Evolutionary conservation across 2,329 filamentous ascomycete species (phyloP).

Genomic region (Penicillium sp.): DNA sequence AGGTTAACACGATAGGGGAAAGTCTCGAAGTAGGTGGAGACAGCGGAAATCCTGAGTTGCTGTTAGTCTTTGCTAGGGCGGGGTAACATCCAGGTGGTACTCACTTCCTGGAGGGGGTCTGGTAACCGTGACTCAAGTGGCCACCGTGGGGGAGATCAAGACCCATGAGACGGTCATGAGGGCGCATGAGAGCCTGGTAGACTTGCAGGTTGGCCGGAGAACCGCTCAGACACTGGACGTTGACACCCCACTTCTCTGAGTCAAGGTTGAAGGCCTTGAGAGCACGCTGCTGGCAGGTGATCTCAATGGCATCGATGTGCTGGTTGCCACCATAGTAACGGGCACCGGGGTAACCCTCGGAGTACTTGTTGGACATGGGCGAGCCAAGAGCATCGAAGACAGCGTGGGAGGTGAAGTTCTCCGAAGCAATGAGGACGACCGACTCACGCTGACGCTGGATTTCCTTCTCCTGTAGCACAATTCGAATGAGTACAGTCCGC

Average conservation of each 20-base stretch:
- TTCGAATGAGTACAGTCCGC: conserved; percentile 36
- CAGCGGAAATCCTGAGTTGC: conserved; percentile 70
- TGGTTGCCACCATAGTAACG: conserved; percentile 99
- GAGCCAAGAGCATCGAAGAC: conserved; percentile 96
- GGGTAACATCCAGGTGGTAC: conserved; percentile 25
- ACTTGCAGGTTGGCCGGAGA: conserved; percentile 96
- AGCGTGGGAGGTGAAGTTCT: conserved; percentile 97
- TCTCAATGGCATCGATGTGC: conserved; percentile 95
- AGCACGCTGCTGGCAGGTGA: conserved; percentile 88
- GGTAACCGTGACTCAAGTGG: conserved; percentile 94
- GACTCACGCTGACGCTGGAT: conserved; percentile 97
- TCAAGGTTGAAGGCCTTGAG: conserved; percentile 86
- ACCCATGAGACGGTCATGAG: conserved; percentile 94
- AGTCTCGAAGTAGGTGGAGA: conserved; percentile 99
- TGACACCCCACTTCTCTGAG: conserved; percentile 91
- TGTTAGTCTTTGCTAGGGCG: background rate
- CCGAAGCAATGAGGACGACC: conserved; percentile 96
- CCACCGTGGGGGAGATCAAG: conserved; percentile 94
- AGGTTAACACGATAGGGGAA: conserved; percentile 90
- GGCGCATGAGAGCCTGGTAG: conserved; percentile 89
- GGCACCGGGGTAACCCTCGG: conserved; percentile 94
- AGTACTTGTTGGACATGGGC: conserved; percentile 98
- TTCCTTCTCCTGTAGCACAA: conserved; percentile 65
- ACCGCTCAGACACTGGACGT: conserved; percentile 89
- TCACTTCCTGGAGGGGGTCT: conserved; percentile 81